phyloP scores from a whole-genome alignment of 1,284 basidiomycete species.

The Leccinum holopus region DNA sequence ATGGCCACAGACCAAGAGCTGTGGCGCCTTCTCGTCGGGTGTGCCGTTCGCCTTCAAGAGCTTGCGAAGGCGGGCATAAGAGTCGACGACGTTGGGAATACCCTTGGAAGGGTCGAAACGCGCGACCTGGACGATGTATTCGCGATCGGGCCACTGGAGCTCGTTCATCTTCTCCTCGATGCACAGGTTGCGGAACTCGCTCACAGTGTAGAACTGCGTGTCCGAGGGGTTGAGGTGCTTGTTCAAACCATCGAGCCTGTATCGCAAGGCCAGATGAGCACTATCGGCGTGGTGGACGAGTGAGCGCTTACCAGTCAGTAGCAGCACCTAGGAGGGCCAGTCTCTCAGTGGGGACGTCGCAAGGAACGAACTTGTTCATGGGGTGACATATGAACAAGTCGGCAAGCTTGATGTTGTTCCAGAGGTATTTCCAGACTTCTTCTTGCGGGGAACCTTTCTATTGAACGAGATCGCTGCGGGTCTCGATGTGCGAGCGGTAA shows the following conservation, averaged over 20 bases:
- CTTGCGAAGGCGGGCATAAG: constrained; percentile 75
- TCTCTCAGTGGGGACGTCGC: constrained; percentile 72
- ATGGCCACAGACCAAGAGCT: constrained; percentile 83
- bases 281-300: not conserved
- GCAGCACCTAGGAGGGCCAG: constrained; percentile 72
- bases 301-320: constrained; percentile 65
- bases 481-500: constrained; percentile 90
- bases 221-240: constrained; percentile 78
- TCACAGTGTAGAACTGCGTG: constrained; percentile 77
- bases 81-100: constrained; percentile 79
- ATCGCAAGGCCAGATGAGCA: not conserved
- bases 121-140: constrained; percentile 83
- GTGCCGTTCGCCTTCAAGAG: constrained; percentile 52
- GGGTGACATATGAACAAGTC: constrained; percentile 89
- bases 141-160: constrained; percentile 75
- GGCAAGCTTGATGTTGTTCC: constrained; percentile 82
- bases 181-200: constrained; percentile 75
- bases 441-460: constrained; percentile 76
- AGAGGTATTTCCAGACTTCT: constrained; percentile 88
- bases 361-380: constrained; percentile 88
- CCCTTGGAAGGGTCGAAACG: constrained; percentile 80
- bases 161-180: constrained; percentile 74
- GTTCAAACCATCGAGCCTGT: constrained; percentile 85
- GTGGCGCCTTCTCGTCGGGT: constrained; percentile 60
- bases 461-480: constrained; percentile 76